Base-by-base conservation (phyloP, 2,329 filamentous ascomycete genomes). In the Sclerotinia minor region DNA sequence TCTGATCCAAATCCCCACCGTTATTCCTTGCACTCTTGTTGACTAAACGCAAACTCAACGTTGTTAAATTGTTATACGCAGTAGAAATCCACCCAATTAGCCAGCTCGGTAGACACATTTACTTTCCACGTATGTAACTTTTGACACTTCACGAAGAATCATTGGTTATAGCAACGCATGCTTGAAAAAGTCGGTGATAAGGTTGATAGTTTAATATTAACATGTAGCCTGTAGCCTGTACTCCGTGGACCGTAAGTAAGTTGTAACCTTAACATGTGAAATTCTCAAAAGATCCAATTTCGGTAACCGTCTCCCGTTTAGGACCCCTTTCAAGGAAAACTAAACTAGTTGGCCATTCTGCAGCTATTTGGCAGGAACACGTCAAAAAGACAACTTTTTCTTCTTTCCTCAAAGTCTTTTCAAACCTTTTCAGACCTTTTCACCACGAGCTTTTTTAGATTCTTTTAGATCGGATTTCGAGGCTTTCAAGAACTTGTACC, bases 301-400 rank as follows among this genome's bases (percentile, higher is more conserved):
- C 65, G 57, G 65, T 66, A 66, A 66, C 21, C 17, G 44, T 52
- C 29, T 47, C 65, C 58, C 49, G 49, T 67, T 63, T 47, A 19
- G 38, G 35, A 54, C 44, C 57, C 64, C 54, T 49, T 66, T 60
- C 32, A 55, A 13, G 21, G n/a, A 64, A 65, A 65, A 65, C 26
- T 45, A n/a, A 54, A 64, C 19, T 60, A 64, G 26, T 13, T 38
- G 45, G 24, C 47, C 50, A 53, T 41, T 55, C 35, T 54, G 26
- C 61, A 29, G 44, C 61, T 54, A 21, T 44, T 54, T 55, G 47
- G 32, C 24, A 64, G 35, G 26, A 64, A 54, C 53, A 60, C 54
- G 15, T 66, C 64, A 60, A 60, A 66, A 66, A 60, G 45, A 24
- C 52, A 66, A 60, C 29, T 52, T 52, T 60, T 59, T 52, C 38